Evolutionary conservation across 495 filamentous ascomycete genomes (phyloP).

Genomic region (Acidiella bohemica): DNA sequence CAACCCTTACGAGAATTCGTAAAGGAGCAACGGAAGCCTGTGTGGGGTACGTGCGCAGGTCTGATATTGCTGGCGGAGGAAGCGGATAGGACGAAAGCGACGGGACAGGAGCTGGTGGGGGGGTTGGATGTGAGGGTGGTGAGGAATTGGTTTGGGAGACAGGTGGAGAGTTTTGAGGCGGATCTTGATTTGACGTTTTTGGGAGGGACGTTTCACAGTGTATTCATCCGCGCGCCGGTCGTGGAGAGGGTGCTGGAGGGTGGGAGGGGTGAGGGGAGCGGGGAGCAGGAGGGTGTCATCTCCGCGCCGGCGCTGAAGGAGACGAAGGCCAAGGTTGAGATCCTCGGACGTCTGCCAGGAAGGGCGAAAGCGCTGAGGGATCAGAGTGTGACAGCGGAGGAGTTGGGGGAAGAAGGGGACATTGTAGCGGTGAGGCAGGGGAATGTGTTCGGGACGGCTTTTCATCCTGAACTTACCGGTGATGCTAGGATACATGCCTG

Average conservation of each 20-base stretch:
- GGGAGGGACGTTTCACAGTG: conserved; percentile 49
- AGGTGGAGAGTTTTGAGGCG: conserved; percentile 83
- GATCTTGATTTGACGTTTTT: conserved; percentile 66
- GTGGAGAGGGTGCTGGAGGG: conserved; percentile 65
- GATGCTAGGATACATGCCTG: conserved; percentile 84
- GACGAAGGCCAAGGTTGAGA: conserved; percentile 36
- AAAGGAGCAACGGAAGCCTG: conserved; percentile 74
- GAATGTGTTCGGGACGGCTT: conserved; percentile 92
- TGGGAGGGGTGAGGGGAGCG: conserved; percentile 36
- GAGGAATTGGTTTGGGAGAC: conserved; percentile 90
- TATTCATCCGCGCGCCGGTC: conserved; percentile 90
- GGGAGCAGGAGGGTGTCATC: conserved; percentile 43
- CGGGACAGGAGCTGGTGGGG: conserved; percentile 86
- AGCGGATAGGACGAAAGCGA: conserved; percentile 76
- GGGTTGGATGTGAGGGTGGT: conserved; percentile 84
- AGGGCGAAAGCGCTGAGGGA: conserved; percentile 25
- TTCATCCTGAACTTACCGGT: conserved; percentile 87
- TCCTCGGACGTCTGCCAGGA: conserved; percentile 44
- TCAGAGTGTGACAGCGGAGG: conserved; percentile 32
- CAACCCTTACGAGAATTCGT: conserved; percentile 85
- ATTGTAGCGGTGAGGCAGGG: conserved; percentile 85
- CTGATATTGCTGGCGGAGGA: conserved; percentile 82
- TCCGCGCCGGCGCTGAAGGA: conserved; percentile 44
- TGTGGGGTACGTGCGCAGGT: conserved; percentile 94
- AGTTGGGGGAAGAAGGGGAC: conserved; percentile 51